phyloP scores from a whole-genome alignment of 495 filamentous ascomycete species.

The Talaromyces stipitatus region DNA sequence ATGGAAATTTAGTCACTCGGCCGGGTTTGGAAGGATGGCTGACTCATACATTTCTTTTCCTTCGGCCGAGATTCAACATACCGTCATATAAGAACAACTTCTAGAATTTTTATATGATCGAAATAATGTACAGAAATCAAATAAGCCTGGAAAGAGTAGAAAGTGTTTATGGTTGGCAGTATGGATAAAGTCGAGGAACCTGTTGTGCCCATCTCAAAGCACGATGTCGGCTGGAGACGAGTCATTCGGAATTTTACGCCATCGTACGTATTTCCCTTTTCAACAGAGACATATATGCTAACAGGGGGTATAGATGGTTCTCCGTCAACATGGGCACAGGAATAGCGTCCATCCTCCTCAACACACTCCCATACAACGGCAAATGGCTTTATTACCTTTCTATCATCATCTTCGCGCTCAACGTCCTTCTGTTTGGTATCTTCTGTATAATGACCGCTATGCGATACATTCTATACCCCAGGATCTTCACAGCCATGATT shows the following conservation, averaged over 20 bases:
- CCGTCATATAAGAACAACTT: neutral
- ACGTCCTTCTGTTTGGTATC: slow-evolving; percentile 43
- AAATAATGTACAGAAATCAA: no score
- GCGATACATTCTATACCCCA: slow-evolving; percentile 50
- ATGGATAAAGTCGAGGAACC: neutral
- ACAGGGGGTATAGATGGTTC: slow-evolving; percentile 27
- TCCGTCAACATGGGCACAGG: slow-evolving; percentile 62
- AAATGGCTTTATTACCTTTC: slow-evolving; percentile 47
- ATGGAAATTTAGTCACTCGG: neutral
- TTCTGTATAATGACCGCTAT: slow-evolving; percentile 36
- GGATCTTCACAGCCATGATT: slow-evolving; percentile 40
- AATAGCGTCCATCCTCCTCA: slow-evolving; percentile 52
- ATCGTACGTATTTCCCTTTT: slow-evolving; percentile 16
- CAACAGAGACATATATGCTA: neutral
- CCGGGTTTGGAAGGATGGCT: neutral
- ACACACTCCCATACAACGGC: slow-evolving; percentile 49
- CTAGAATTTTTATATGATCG: no score
- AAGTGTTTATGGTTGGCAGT: neutral
- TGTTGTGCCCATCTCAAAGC: slow-evolving; percentile 2
- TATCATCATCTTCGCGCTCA: slow-evolving; percentile 45
- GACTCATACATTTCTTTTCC: neutral
- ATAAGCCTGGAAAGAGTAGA: neutral
- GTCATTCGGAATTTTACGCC: slow-evolving; percentile 31
- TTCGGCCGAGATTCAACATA: slow-evolving; percentile 1
- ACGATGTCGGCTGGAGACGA: slow-evolving; percentile 21